phyloP scores from a whole-genome alignment of 345 rosid genomes.

The Salix suchowensis region DNA sequence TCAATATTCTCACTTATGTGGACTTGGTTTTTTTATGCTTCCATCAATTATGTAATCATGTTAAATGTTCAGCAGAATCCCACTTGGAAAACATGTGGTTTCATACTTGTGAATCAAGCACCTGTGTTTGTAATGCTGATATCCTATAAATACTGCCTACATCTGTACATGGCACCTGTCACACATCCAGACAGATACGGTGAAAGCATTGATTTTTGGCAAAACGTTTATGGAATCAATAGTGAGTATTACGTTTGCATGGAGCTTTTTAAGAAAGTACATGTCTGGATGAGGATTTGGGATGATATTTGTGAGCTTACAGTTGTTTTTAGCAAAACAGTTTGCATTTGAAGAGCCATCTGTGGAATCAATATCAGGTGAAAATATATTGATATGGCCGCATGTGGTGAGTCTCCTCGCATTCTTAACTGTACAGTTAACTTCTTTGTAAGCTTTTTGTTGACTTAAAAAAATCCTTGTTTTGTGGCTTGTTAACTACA shows the following conservation, averaged over 20 bases:
- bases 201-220: conserved; percentile 96
- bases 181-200: conserved; percentile 89
- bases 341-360: conserved; percentile 96
- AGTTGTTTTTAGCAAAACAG: conserved; percentile 56
- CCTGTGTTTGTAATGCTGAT: conserved; percentile 5
- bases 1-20: background rate
- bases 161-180: conserved; percentile 96
- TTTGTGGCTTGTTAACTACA: background rate
- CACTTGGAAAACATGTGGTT: background rate
- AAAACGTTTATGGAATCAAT: conserved; percentile 92
- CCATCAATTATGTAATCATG: conserved; percentile 43
- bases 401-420: conserved; percentile 61
- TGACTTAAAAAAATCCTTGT: background rate
- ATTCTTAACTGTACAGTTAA: background rate
- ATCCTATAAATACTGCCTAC: conserved; percentile 28
- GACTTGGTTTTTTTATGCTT: conserved; percentile 45
- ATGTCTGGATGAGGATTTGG: conserved; percentile 6
- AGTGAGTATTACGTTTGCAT: conserved; percentile 53
- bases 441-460: background rate
- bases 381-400: conserved; percentile 90
- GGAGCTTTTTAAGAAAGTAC: background rate
- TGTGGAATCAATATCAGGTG: conserved; percentile 84
- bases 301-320: background rate
- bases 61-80: background rate
- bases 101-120: background rate